Conservation (phyloP, 1,284 basidiomycete species). For the Singerocomus inundabilis region DNA sequence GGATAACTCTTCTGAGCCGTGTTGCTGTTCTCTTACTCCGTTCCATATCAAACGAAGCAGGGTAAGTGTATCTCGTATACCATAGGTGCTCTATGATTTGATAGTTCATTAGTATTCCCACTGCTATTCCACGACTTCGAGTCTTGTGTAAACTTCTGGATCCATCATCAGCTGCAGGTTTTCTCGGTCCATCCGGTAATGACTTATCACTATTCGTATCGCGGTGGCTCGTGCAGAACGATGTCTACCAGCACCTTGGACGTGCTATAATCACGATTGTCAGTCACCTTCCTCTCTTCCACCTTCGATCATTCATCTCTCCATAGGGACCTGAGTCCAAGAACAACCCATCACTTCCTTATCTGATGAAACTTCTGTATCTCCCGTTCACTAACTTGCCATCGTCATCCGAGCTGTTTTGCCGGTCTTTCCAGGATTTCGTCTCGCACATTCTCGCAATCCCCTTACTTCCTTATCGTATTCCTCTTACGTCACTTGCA, state of each 20-base stretch:
- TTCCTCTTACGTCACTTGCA: slow-evolving; percentile 53
- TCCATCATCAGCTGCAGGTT: background rate
- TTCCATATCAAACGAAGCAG: slow-evolving; percentile 47
- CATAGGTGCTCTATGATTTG: background rate
- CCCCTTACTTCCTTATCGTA: slow-evolving; percentile 64
- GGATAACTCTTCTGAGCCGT: slow-evolving; percentile 56
- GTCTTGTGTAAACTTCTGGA: slow-evolving; percentile 31
- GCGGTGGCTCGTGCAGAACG: slow-evolving; percentile 14
- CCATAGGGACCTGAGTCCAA: slow-evolving; percentile 29
- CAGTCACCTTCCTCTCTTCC: slow-evolving; percentile 9
- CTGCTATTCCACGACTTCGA: slow-evolving; percentile 25
- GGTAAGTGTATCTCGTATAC: slow-evolving; percentile 37
- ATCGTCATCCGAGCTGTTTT: slow-evolving; percentile 35
- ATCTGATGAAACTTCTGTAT: slow-evolving; percentile 30
- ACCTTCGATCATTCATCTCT: slow-evolving; percentile 3
- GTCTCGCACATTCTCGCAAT: slow-evolving; percentile 56
- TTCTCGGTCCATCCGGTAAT: slow-evolving; percentile 13
- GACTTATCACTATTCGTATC: slow-evolving; percentile 18
- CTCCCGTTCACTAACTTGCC: slow-evolving; percentile 27
- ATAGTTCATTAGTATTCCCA: slow-evolving; percentile 28
- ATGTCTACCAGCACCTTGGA: too few relatives aligned
- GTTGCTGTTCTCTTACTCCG: slow-evolving; percentile 48
- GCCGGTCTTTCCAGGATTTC: slow-evolving; percentile 37
- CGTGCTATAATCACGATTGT: slow-evolving; percentile 19
- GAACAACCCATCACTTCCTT: slow-evolving; percentile 28